Evolutionary conservation across 2,329 filamentous ascomycete genomes (phyloP).

Genomic region (Zymoseptoria crescenta): DNA sequence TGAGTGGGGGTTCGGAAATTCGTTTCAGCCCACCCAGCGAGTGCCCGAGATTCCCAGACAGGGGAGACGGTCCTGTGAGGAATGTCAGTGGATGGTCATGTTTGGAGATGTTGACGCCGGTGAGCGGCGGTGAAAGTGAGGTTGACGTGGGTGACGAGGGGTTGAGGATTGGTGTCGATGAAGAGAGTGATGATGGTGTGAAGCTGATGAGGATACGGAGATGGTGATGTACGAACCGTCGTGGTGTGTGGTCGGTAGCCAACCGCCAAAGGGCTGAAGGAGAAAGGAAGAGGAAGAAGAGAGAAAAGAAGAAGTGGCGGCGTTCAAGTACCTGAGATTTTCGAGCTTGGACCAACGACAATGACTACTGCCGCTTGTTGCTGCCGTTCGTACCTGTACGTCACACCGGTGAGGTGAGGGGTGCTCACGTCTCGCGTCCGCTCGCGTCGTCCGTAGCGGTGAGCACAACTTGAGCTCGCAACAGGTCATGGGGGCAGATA

Average conservation of each 20-base stretch:
- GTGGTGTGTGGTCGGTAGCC: not conserved
- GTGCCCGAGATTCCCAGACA: not conserved
- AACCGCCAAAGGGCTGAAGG: not conserved
- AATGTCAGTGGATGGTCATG: not conserved
- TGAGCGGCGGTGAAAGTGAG: not conserved
- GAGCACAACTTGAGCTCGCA: not conserved
- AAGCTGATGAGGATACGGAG: not conserved
- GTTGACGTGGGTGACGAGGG: not conserved
- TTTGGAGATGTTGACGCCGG: not conserved
- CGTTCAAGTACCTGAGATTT: not conserved
- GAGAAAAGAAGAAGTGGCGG: not conserved
- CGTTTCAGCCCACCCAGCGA: not conserved
- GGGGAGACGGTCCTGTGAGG: not conserved
- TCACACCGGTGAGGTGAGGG: not conserved
- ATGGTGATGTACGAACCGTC: not conserved
- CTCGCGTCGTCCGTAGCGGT: not conserved
- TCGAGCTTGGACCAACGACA: not conserved
- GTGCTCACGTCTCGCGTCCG: not conserved
- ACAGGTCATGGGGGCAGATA: not conserved
- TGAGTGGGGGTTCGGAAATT: conserved; percentile 58
- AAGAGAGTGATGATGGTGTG: not conserved
- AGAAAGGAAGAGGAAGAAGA: not conserved
- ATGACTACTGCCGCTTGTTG: not conserved
- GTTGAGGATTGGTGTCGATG: not conserved
- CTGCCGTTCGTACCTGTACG: not conserved